Evolutionary conservation across 768 basidiomycete genomes (phyloP).

Genomic region (Collybiopsis luxurians): DNA sequence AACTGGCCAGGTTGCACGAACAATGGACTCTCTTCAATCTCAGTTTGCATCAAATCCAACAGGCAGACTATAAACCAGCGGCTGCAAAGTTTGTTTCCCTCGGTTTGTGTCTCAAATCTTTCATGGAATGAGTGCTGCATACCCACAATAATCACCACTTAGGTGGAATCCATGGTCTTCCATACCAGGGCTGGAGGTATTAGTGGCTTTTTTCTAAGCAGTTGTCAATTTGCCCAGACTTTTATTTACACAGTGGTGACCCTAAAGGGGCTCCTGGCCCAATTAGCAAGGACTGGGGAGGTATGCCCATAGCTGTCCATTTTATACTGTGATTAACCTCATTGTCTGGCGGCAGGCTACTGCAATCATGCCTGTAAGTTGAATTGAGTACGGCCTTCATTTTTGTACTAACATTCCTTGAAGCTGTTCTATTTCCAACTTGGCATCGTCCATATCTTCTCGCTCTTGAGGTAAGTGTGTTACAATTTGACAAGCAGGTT

Average conservation of each 20-base stretch:
- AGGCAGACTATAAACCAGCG: neutral
- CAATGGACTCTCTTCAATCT: neutral
- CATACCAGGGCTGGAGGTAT: neutral
- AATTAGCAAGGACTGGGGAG: neutral
- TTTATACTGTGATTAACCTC: neutral
- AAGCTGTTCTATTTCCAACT: neutral
- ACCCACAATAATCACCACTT: neutral
- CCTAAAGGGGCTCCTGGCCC: neutral
- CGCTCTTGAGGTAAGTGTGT: neutral
- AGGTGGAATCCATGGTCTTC: neutral
- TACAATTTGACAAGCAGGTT: neutral
- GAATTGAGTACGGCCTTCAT: neutral
- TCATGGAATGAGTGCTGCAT: neutral
- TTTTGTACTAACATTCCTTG: neutral
- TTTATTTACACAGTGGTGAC: neutral
- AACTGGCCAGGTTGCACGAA: neutral
- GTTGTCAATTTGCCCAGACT: neutral
- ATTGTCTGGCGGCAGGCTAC: neutral
- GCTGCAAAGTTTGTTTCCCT: neutral
- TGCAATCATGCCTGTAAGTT: neutral
- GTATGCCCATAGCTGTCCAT: neutral
- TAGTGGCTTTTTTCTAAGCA: neutral
- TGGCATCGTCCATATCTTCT: neutral
- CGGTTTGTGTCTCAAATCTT: neutral
- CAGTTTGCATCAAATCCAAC: neutral